Conservation (phyloP, 164 flowering plant genomes). For the Liquidambar formosana region DNA sequence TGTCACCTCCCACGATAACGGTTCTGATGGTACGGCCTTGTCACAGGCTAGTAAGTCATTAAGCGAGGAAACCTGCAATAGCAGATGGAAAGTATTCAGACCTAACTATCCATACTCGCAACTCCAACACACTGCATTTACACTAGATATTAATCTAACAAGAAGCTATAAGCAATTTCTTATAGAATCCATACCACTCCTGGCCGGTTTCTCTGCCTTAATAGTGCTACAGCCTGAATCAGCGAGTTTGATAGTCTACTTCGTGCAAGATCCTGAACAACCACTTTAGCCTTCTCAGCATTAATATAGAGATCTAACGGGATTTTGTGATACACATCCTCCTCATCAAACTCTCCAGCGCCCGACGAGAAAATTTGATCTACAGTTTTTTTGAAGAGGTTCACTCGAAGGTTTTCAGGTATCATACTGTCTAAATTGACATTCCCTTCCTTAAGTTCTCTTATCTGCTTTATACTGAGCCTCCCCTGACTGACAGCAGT, state of each 20-base stretch:
- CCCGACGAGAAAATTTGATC: constrained; percentile 91
- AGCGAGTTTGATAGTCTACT: constrained; percentile 71
- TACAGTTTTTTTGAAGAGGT: constrained; percentile 80
- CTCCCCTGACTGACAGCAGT: constrained; percentile 74
- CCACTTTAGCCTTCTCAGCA: constrained; percentile 66
- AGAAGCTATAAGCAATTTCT: not conserved
- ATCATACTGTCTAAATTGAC: constrained; percentile 73
- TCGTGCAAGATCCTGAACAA: constrained; percentile 76
- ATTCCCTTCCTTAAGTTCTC: constrained; percentile 79
- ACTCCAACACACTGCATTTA: too few species aligned
- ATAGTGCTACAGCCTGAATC: constrained; percentile 78
- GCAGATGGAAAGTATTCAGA: not conserved
- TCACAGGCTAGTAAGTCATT: constrained; percentile 94
- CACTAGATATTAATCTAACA: not conserved
- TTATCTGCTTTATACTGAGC: constrained; percentile 74
- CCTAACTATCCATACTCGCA: not conserved
- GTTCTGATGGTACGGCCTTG: constrained; percentile 81
- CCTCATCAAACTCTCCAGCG: constrained; percentile 92
- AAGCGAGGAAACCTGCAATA: constrained; percentile 75
- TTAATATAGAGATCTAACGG: constrained; percentile 77
- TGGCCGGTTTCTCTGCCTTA: constrained; percentile 69
- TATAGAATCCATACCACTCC: constrained; percentile 65
- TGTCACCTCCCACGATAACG: constrained; percentile 79
- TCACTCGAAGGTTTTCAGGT: constrained; percentile 66
- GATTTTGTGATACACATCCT: constrained; percentile 75